Percentiles rank a stretch among this genome's conserved stretches.
Evolutionary conservation across 768 basidiomycete genomes (phyloP).

Genomic region (Wakefieldia striispora): DNA sequence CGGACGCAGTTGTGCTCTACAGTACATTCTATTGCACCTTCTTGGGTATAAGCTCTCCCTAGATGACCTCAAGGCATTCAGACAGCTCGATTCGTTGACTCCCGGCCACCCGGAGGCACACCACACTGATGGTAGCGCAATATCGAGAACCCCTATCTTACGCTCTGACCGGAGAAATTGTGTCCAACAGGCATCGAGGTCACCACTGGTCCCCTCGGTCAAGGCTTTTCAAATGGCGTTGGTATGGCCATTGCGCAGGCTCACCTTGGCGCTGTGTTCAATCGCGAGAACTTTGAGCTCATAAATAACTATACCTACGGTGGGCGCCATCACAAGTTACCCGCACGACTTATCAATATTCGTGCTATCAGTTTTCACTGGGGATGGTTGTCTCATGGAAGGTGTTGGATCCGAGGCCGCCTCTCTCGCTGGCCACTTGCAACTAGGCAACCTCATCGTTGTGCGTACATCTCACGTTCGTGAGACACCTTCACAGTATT

Average conservation of each 20-base stretch:
- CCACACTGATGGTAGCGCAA: conserved; percentile 56
- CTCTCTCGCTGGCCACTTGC: conserved; percentile 89
- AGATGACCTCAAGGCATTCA: conserved; percentile 92
- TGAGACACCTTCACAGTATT: conserved; percentile 14
- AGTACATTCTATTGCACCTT: conserved; percentile 90
- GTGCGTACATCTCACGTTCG: conserved; percentile 44
- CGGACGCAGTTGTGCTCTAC: conserved; percentile 75
- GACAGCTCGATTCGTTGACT: conserved; percentile 85
- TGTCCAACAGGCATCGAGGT: conserved; percentile 73
- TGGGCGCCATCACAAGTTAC: conserved; percentile 28
- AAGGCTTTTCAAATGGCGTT: conserved; percentile 91
- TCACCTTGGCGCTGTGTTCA: conserved; percentile 86
- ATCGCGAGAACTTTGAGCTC: conserved; percentile 79
- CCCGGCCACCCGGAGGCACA: conserved; percentile 89
- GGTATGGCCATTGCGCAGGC: conserved; percentile 93
- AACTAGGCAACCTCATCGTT: conserved; percentile 89
- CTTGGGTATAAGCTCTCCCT: conserved; percentile 88
- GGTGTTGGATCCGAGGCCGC: conserved; percentile 93
- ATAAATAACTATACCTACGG: conserved; percentile 90
- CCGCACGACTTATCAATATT: conserved; percentile 2
- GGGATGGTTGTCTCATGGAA: conserved; percentile 97
- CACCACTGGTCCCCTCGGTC: conserved; percentile 94
- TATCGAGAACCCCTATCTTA: background rate
- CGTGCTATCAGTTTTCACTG: conserved; percentile 65
- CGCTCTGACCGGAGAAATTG: conserved; percentile 7